These are phyloP conservation scores for Russula sp. DNA, from an alignment of 768 basidiomycete genomes.

Conservation along the genomic window DNA sequence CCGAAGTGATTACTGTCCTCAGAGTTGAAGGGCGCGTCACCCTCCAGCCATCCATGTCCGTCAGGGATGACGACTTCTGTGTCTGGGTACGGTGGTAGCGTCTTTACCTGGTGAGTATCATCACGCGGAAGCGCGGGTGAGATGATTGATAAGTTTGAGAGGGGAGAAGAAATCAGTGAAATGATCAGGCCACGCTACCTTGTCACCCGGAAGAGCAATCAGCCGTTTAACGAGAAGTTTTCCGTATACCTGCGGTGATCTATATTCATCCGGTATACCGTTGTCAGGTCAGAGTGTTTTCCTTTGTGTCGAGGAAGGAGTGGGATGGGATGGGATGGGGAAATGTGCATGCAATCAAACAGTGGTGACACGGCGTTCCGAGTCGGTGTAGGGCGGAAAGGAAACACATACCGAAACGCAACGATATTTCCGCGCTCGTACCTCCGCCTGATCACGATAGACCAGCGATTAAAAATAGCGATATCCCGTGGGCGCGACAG, in stretches of 20 bases:
- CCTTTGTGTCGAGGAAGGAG: background rate
- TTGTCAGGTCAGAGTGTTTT: too few relatives aligned
- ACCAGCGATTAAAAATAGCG: conserved; percentile 27
- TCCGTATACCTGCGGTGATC: conserved; percentile 26
- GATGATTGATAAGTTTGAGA: background rate
- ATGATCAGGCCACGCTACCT: conserved; percentile 11
- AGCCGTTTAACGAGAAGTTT: conserved; percentile 27
- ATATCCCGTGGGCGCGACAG: conserved; percentile 25
- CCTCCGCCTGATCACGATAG: conserved; percentile 15
- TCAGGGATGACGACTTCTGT: conserved; percentile 20
- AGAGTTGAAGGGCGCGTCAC: conserved; percentile 29
- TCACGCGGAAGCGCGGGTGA: background rate
- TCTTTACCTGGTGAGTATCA: conserved; percentile 24
- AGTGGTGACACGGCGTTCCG: too few relatives aligned
- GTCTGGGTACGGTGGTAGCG: conserved; percentile 29
- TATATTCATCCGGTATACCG: background rate
- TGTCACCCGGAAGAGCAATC: conserved; percentile 29
- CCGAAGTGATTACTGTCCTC: conserved; percentile 32
- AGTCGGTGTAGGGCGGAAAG: background rate
- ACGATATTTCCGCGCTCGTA: conserved; percentile 29
- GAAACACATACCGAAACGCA: conserved; percentile 22
- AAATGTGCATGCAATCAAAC: background rate
- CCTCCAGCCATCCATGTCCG: conserved; percentile 30
- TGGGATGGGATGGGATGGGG: too few relatives aligned
- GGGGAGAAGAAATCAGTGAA: background rate